phyloP scores from a whole-genome alignment of 2,329 filamentous ascomycete species.

The Hypoxylon sp. region DNA sequence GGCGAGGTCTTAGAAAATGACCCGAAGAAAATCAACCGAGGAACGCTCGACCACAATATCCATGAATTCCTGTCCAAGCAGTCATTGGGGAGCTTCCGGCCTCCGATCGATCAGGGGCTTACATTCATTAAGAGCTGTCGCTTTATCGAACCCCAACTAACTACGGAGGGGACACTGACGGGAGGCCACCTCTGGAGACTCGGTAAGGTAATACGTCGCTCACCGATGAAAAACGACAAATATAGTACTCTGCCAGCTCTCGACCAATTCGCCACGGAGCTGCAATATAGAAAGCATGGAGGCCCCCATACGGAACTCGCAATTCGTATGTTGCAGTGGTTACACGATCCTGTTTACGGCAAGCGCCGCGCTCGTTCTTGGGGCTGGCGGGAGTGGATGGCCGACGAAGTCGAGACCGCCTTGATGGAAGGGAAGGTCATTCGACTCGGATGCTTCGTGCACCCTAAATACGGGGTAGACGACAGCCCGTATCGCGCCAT shows the following conservation, averaged over 20 bases:
- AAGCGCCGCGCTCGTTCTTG: slow-evolving; percentile 28
- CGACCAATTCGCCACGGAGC: slow-evolving; percentile 46
- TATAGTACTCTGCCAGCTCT: slow-evolving; percentile 46
- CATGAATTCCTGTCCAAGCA: slow-evolving; percentile 49
- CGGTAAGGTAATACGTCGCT: slow-evolving; percentile 47
- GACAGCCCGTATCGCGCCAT: slow-evolving; percentile 45
- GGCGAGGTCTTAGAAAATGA: slow-evolving; percentile 53
- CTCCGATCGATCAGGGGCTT: slow-evolving; percentile 47
- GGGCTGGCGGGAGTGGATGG: slow-evolving; percentile 50
- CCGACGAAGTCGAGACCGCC: slow-evolving; percentile 46
- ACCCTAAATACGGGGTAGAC: slow-evolving; percentile 26
- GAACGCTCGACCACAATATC: slow-evolving; percentile 46
- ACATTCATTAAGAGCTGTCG: slow-evolving; percentile 54
- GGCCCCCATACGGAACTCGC: slow-evolving; percentile 46
- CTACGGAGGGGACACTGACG: slow-evolving; percentile 43
- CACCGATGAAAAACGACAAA: slow-evolving; percentile 45
- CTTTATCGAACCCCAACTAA: slow-evolving; percentile 48
- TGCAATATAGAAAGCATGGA: slow-evolving; percentile 46
- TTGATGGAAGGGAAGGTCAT: slow-evolving; percentile 49
- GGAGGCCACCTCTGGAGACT: slow-evolving; percentile 50
- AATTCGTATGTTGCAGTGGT: slow-evolving; percentile 32
- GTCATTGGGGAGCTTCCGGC: slow-evolving; percentile 49
- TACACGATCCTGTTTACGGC: slow-evolving; percentile 13
- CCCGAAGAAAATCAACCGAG: slow-evolving; percentile 30
- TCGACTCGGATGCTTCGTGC: slow-evolving; percentile 48